Percentiles rank a stretch among this genome's conserved stretches.
Conservation (phyloP, 345 rosid genomes). For the Lepidium africanum region DNA sequence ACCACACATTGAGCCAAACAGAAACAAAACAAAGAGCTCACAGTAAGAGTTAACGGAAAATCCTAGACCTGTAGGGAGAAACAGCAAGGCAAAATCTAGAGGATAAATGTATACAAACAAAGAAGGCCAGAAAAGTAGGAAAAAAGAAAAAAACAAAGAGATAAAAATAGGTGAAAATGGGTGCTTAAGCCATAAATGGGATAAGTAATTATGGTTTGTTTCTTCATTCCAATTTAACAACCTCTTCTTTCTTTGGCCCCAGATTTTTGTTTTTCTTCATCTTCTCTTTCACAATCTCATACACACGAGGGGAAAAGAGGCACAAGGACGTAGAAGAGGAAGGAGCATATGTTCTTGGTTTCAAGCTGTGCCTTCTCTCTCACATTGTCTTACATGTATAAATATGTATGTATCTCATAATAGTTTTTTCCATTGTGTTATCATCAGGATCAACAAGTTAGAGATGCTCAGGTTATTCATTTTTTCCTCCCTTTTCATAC, state of each 20-base stretch:
- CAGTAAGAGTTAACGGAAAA: too few relatives aligned
- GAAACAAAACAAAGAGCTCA: too few relatives aligned
- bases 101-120: neutral
- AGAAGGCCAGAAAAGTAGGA: neutral
- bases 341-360: slow-evolving; percentile 20
- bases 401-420: neutral
- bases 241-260: slow-evolving; percentile 15
- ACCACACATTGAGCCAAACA: too few relatives aligned
- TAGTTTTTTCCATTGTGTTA: neutral
- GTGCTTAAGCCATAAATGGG: slow-evolving; percentile 9
- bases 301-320: neutral
- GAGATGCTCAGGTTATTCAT: too few relatives aligned
- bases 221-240: neutral
- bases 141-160: neutral
- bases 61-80: too few relatives aligned
- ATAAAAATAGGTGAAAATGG: slow-evolving; percentile 6
- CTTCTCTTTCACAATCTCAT: slow-evolving; percentile 4
- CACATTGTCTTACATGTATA: neutral
- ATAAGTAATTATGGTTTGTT: neutral
- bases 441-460: neutral
- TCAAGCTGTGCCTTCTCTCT: neutral
- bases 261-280: slow-evolving; percentile 6
- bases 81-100: too few relatives aligned
- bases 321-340: slow-evolving; percentile 19
- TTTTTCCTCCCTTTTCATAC: too few relatives aligned